Base-by-base conservation (phyloP, 257 asterid species). In the Agastache rugosa region DNA sequence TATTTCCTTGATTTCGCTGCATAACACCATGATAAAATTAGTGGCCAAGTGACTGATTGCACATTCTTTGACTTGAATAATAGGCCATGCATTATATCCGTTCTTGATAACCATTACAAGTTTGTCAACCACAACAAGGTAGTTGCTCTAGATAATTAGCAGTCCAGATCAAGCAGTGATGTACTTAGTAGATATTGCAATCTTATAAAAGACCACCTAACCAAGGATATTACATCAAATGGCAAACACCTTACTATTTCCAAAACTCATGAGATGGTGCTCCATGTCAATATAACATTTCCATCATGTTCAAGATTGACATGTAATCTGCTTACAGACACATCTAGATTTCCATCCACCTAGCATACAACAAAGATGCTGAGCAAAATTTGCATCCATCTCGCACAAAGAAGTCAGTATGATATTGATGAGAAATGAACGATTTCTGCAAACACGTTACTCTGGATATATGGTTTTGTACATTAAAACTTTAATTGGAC, bases 1-100 rank as follows among this genome's bases (percentile, higher is more conserved):
- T 73, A 87, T 69, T 80, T 95, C 93, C 87, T 85, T 92, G 70
- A 84, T 83, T 75, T 95, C 99, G 73, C 99, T 95, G 91, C 91
- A 84, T 73, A 78, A 81, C 78, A 61, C 63, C 73, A 65, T 20
- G 50, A 74, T 51, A 53, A 50, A 47, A 66, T 71, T 44, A 77
- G 66, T 23, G 50, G 67, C 48, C 63, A 50, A 34, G 61, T 44
- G 50, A 16, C 50, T 34, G 22, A 44, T 37, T 50, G 19, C 60
- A 54, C 2, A 15, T 58, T 60, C 51, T 71, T 71, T 75, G 66
- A 72, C 71, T 58, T n/a, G 67, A 76, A 61, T 70, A 69, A 51
- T 9, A 62, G 20, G 60, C 51, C 65, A 22, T 11, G 44, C 48
- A 44, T 61, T 31, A 41, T 17, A 71, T 72, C 55, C 37, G 31